Conservation (phyloP, 2,329 filamentous ascomycete species). For the Colletotrichum costaricense region DNA sequence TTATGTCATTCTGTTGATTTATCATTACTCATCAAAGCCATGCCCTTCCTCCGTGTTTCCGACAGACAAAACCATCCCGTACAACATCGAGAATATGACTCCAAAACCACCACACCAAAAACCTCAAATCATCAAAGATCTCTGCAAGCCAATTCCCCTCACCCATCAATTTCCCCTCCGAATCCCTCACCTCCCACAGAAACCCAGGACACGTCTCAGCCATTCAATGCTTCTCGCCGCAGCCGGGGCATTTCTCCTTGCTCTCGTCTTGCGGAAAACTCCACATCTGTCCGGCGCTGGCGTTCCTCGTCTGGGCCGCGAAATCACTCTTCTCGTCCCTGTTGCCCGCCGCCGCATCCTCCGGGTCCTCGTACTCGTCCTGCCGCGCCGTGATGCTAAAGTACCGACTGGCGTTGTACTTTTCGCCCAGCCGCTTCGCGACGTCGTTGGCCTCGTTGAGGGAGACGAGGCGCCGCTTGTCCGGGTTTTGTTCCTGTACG, state of each 20-base stretch:
- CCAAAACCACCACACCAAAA: not conserved
- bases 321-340: slow-evolving; percentile 45
- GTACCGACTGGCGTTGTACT: slow-evolving; percentile 51
- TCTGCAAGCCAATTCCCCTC: not conserved
- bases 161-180: too few relatives aligned
- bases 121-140: not conserved
- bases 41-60: not conserved
- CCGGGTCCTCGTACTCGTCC: slow-evolving; percentile 41
- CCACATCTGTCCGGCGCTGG: not conserved
- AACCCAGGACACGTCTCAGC: not conserved
- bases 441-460: slow-evolving; percentile 70
- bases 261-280: not conserved
- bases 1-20: not conserved
- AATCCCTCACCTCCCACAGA: not conserved
- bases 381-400: slow-evolving; percentile 46
- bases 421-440: slow-evolving; percentile 65
- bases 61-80: not conserved
- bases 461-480: slow-evolving; percentile 62
- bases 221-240: slow-evolving; percentile 7
- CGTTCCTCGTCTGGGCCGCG: slow-evolving; percentile 33
- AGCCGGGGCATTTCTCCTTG: slow-evolving; percentile 1
- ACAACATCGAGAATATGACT: not conserved
- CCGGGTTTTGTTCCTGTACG: slow-evolving; percentile 42
- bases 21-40: not conserved
- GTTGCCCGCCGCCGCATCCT: slow-evolving; percentile 36